phyloP scores from a whole-genome alignment of 2,329 filamentous ascomycete species.

The Fusarium secorum region DNA sequence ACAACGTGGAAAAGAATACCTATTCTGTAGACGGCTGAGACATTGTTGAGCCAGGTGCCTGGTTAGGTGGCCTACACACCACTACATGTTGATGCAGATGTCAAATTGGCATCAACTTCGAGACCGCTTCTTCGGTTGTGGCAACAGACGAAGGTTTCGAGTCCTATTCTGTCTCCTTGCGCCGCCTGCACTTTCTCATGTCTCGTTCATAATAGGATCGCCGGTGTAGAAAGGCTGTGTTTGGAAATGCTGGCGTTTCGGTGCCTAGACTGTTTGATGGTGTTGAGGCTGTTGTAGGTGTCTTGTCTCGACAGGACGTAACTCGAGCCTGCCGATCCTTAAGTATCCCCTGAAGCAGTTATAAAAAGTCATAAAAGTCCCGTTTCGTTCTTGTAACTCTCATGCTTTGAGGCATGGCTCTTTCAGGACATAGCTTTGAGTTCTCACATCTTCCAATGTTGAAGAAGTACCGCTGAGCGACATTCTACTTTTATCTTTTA shows the following conservation, averaged over 20 bases:
- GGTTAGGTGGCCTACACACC: neutral
- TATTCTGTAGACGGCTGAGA: neutral
- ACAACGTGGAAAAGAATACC: neutral
- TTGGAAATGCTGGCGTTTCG: neutral
- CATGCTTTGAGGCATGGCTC: neutral
- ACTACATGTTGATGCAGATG: constrained; percentile 9
- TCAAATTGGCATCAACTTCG: constrained; percentile 11
- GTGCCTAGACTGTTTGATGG: neutral
- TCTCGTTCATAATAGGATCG: neutral
- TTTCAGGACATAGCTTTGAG: neutral
- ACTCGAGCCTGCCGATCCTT: neutral
- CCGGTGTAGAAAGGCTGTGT: constrained; percentile 5
- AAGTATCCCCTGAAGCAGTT: neutral
- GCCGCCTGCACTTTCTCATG: neutral
- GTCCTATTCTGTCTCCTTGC: neutral
- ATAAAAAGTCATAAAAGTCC: neutral
- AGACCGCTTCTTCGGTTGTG: constrained; percentile 6
- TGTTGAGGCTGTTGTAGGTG: constrained; percentile 1
- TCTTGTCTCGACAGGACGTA: neutral
- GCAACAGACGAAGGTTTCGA: neutral
- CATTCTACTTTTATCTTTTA: neutral
- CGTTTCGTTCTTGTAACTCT: neutral
- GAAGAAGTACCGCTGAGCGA: neutral
- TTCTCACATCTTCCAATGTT: neutral
- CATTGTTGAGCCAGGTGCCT: neutral